phyloP scores from a whole-genome alignment of 2,329 filamentous ascomycete genomes.

The Aspergillus bombycis region DNA sequence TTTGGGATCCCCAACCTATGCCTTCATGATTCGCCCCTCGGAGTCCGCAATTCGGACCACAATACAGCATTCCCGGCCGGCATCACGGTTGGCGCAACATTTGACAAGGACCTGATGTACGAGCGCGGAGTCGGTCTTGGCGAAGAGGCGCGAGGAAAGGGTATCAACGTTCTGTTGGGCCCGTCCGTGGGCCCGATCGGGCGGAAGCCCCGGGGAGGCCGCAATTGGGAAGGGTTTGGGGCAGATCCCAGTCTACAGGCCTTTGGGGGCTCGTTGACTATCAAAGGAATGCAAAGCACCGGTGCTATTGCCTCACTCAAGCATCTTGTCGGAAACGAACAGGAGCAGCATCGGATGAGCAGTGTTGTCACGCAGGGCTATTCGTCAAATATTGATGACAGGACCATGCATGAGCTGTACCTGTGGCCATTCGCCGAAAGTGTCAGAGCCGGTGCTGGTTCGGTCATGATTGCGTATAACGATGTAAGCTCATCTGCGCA shows the following conservation, averaged over 20 bases:
- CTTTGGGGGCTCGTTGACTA: slow-evolving; percentile 54
- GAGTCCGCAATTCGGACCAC: slow-evolving; percentile 73
- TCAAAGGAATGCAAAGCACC: slow-evolving; percentile 60
- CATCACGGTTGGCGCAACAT: slow-evolving; percentile 76
- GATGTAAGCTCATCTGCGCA: slow-evolving; percentile 33
- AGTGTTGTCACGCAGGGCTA: slow-evolving; percentile 43
- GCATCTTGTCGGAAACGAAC: slow-evolving; percentile 58
- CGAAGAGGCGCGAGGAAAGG: slow-evolving; percentile 73
- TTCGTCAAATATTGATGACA: slow-evolving; percentile 56
- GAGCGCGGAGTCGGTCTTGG: slow-evolving; percentile 69
- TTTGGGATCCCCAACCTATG: slow-evolving; percentile 74
- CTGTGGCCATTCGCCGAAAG: slow-evolving; percentile 57
- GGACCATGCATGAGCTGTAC: slow-evolving; percentile 51
- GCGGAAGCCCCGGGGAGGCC: slow-evolving; percentile 70
- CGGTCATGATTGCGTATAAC: slow-evolving; percentile 49
- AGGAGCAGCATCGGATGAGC: slow-evolving; percentile 54
- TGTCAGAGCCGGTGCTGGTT: slow-evolving; percentile 51
- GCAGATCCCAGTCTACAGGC: slow-evolving; percentile 68
- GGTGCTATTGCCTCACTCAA: slow-evolving; percentile 62
- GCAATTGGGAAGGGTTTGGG: slow-evolving; percentile 77
- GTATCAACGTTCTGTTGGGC: slow-evolving; percentile 71
- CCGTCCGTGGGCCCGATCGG: slow-evolving; percentile 73
- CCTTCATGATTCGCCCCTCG: slow-evolving; percentile 71
- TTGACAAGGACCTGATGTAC: slow-evolving; percentile 72
- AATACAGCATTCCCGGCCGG: slow-evolving; percentile 77